Conservation (phyloP, 2,329 filamentous ascomycete genomes). For the Alternaria brassicicola region DNA sequence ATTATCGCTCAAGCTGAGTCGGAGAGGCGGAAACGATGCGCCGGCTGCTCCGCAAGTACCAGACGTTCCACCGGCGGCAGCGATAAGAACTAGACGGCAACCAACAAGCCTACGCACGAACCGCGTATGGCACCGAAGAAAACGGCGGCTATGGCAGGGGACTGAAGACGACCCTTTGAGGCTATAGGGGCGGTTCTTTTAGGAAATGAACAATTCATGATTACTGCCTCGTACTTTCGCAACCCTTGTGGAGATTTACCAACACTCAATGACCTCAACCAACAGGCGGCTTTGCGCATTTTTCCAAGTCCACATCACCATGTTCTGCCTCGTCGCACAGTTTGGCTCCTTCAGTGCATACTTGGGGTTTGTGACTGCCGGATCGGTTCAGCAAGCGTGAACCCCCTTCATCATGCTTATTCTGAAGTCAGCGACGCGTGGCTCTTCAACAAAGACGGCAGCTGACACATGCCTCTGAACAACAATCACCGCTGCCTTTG, state of each 20-base stretch:
- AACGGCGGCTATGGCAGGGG: conserved; percentile 41
- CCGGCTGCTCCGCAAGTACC: conserved; percentile 26
- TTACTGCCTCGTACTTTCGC: conserved; percentile 15
- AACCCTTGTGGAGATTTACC: background rate
- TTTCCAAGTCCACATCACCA: background rate
- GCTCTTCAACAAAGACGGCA: background rate
- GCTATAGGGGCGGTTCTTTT: background rate
- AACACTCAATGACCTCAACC: background rate
- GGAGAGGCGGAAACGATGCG: conserved; percentile 39
- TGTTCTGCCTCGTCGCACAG: background rate
- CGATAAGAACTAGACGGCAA: conserved; percentile 23
- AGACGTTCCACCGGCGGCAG: conserved; percentile 26
- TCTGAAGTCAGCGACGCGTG: background rate
- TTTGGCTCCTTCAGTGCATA: background rate
- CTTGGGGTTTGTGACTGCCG: background rate
- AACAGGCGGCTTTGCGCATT: background rate
- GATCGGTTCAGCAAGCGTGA: background rate
- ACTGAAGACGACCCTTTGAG: conserved; percentile 16
- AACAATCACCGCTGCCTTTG: background rate
- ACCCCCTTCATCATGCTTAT: background rate
- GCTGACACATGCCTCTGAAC: background rate
- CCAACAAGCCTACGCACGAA: conserved; percentile 23
- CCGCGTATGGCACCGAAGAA: conserved; percentile 45
- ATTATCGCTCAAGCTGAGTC: conserved; percentile 80
- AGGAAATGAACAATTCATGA: conserved; percentile 5